Base-by-base conservation (phyloP, 1,284 basidiomycete species). In the Sanghuangporus weigelae region DNA sequence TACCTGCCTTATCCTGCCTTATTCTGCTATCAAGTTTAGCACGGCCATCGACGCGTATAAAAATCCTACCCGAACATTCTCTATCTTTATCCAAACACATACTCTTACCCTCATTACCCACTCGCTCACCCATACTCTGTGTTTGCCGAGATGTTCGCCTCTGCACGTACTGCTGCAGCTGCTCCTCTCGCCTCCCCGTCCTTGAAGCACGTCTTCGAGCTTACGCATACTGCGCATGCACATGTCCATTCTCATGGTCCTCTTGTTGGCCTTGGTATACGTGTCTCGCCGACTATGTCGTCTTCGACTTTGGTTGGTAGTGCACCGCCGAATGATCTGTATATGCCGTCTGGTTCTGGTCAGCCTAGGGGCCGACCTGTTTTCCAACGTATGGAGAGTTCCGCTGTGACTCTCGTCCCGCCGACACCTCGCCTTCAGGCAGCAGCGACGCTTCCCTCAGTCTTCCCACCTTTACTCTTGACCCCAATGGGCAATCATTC, bases 141-240 rank as follows among this genome's bases (percentile, higher is more conserved):
- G 7, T 16, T 54, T 19, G 26, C 38, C 31, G 26, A 42, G 23
- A 57, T 57, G 56, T 57, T 57, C 40, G 56, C 56, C n/a, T 23
- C 56, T 57, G 56, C 56, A n/a, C 53, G 53, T 4, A 44, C 56
- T 19, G 40, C 40, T 48, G 39, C 39, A 23, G 40, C 44, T 38
- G 10, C 38, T 26, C 56, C 56, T 26, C 56, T 57, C 26, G 38
- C 39, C n/a, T 44, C 56, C 35, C 56, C 40, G 5, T 26, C 56
- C 7, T 57, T 57, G 56, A 57, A 57, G 39, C 56, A 23, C 21
- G n/a, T 57, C 55, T 57, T 57, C 38, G 55, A 57, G 35, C 14
- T 54, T 7, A 19, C 36, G 16, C 26, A 57, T 14, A 44, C 56
- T 16, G 35, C 14, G 35, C 16, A 19, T 35, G 2, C 7, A 57